Base-by-base conservation (phyloP, 768 basidiomycete genomes). In the Mycena polygramma region DNA sequence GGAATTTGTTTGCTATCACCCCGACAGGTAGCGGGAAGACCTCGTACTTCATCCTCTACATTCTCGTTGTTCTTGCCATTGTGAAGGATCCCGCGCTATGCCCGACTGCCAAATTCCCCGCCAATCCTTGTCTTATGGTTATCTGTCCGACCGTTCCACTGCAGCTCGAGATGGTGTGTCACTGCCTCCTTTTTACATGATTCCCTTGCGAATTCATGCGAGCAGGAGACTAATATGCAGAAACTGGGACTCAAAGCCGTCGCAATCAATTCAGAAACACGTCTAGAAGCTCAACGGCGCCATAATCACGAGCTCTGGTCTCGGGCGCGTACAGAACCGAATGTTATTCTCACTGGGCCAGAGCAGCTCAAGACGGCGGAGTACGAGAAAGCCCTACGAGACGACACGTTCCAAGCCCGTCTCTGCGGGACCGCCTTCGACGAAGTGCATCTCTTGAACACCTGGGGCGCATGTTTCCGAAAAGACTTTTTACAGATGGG, bases 11-110 rank as follows among this genome's bases (percentile, higher is more conserved):
- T 13, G 75, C 73, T 0, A 58, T 79, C 10, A 66, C 67, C 4
- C 74, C 73, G 8, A 79, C 77, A 1, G 77, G 77, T 0, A 70
- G 73, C n/a, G 77, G 77, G 7, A 79, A 77, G 53, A 73, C 72
- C 1, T 63, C 53, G 36, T 73, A 75, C 52, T 66, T 57, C 7
- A 57, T 30, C 17, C 57, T 76, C 7, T 67, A 70, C 43, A 75
- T 77, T 24, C 51, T 72, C 20, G 68, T 77, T 10, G 48, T 75
- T 3, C 66, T 60, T 10, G 74, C 63, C 15, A 59, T 75, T 24
- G 24, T 66, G 11, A 35, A 61, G 4, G 46, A 71, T 20, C 75
- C 70, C 7, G 13, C 53, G 13, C 70, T 73, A 5, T 74, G 71
- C 30, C 63, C 65, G 1, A n/a, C 61, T 0, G 69, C 59, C 1